phyloP scores from a whole-genome alignment of 441 rosid genomes.

The Kokia cookei region DNA sequence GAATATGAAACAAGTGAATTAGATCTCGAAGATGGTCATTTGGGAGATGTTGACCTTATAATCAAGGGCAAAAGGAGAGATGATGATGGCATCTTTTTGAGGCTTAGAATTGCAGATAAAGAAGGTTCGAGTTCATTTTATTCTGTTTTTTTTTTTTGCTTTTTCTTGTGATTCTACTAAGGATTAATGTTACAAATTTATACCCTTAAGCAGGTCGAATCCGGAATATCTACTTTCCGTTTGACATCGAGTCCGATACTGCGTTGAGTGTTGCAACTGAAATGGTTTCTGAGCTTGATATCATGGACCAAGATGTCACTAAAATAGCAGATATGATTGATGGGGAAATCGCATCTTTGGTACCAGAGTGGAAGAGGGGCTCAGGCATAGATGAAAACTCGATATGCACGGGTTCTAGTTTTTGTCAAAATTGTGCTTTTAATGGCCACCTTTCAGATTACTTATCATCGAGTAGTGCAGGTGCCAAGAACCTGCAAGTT shows the following conservation, averaged over 20 bases:
- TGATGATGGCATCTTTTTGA: constrained; percentile 49
- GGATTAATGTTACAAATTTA: not conserved
- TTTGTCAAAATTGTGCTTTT: constrained; percentile 47
- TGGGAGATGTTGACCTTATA: constrained; percentile 36
- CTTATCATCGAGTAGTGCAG: constrained; percentile 36
- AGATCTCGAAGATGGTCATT: constrained; percentile 43
- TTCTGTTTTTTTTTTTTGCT: not conserved
- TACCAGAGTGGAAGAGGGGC: constrained; percentile 64
- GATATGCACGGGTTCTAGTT: constrained; percentile 10
- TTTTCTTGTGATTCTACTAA: not conserved
- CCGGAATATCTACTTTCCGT: constrained; percentile 83
- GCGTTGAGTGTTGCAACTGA: constrained; percentile 82
- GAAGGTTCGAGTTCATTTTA: constrained; percentile 36
- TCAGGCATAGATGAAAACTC: constrained; percentile 23
- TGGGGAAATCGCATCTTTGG: constrained; percentile 62
- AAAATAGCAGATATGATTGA: constrained; percentile 92
- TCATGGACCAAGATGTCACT: constrained; percentile 70
- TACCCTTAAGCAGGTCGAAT: constrained; percentile 49
- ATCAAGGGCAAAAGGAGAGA: constrained; percentile 56
- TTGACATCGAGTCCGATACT: constrained; percentile 69
- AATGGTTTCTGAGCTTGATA: constrained; percentile 83
- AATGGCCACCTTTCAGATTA: constrained; percentile 36
- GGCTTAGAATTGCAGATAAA: constrained; percentile 57
- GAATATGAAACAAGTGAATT: constrained; percentile 37
- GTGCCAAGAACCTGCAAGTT: constrained; percentile 35